These are phyloP conservation scores for Ustilago bromivora DNA, from an alignment of 1,284 basidiomycete genomes.

Conservation along the genomic window DNA sequence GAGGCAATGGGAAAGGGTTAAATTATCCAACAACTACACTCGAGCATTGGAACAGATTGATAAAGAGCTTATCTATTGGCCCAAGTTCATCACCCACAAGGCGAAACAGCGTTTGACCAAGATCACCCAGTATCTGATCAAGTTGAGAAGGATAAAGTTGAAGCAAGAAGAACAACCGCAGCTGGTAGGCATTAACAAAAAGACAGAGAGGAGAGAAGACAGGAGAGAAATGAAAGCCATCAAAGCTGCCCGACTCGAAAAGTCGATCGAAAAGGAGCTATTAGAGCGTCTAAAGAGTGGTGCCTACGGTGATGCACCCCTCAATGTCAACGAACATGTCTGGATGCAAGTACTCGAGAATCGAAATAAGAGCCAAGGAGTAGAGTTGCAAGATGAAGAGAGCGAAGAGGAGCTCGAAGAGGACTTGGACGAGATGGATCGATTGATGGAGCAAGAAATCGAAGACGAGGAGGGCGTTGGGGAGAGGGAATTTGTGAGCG, in stretches of 20 bases:
- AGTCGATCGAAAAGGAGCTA: conserved; percentile 94
- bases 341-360: conserved; percentile 77
- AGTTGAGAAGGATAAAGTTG: conserved; percentile 90
- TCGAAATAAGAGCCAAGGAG: conserved; percentile 34
- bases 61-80: conserved; percentile 95
- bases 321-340: conserved; percentile 98
- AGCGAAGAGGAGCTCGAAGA: conserved; percentile 65
- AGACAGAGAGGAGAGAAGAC: conserved; percentile 92
- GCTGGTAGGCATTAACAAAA: conserved; percentile 95
- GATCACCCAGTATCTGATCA: conserved; percentile 98
- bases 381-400: conserved; percentile 65
- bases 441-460: conserved; percentile 59
- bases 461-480: conserved; percentile 61
- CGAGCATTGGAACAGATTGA: conserved; percentile 86
- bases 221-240: conserved; percentile 95
- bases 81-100: conserved; percentile 96
- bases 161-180: conserved; percentile 83
- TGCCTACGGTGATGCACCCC: conserved; percentile 95
- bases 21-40: conserved; percentile 91
- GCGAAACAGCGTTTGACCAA: conserved; percentile 99
- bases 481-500: conserved; percentile 64
- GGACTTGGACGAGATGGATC: conserved; percentile 62
- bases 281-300: conserved; percentile 94
- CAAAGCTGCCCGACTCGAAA: conserved; percentile 84
- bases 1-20: conserved; percentile 96